Conservation (phyloP, 352 stramenopile genomes). For the Phytophthora cactorum region DNA sequence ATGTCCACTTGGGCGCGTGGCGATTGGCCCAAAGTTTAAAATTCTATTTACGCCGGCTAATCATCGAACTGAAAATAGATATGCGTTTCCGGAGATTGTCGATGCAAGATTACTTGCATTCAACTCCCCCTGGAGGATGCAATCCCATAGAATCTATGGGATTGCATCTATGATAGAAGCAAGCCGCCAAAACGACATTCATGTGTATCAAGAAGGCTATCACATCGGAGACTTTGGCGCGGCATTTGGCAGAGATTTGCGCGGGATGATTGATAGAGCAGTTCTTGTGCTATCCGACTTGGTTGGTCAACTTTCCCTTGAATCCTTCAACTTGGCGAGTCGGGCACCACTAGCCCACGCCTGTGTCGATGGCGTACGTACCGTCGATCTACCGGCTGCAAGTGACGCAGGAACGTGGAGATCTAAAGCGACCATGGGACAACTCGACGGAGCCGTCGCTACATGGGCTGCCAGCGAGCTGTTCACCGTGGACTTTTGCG, state of each 20-base stretch:
- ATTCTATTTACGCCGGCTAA: slow-evolving; percentile 7
- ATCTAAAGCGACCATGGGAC: not conserved
- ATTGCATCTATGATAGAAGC: not conserved
- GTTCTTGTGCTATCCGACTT: slow-evolving; percentile 15
- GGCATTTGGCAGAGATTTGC: not conserved
- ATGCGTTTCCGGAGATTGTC: slow-evolving; percentile 19
- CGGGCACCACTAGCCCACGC: not conserved
- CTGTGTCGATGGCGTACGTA: not conserved
- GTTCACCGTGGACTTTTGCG: not conserved
- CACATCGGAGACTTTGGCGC: slow-evolving; percentile 7
- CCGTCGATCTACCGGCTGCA: not conserved
- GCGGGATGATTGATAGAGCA: not conserved
- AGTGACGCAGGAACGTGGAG: not conserved
- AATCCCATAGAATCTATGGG: not conserved
- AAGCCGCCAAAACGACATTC: not conserved
- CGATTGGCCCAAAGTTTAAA: slow-evolving; percentile 14
- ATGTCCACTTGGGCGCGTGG: slow-evolving; percentile 14
- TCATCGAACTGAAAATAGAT: not conserved
- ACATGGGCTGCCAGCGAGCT: not conserved
- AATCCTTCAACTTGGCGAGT: slow-evolving; percentile 12
- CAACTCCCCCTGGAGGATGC: not conserved
- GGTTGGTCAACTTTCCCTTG: not conserved
- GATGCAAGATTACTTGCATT: not conserved
- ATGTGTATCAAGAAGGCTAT: too few relatives aligned
- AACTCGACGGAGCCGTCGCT: not conserved